Conservation (phyloP, 1,139 yeast species). For the Zygotorulaspora mrakii region DNA sequence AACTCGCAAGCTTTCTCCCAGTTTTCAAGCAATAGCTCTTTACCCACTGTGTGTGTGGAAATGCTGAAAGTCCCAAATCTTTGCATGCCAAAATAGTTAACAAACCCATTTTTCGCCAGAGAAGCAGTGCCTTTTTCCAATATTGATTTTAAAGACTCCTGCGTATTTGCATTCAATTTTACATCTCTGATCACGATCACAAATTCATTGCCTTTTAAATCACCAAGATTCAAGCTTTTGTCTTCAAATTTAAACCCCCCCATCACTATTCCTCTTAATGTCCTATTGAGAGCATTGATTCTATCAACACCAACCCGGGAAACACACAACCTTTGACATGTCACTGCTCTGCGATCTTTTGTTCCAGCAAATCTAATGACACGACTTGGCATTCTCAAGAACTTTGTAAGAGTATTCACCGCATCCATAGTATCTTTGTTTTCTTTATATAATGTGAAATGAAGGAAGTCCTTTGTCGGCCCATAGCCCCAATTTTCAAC, state of each 20-base stretch:
- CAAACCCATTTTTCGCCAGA: conserved; percentile 66
- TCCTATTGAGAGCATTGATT: conserved; percentile 69
- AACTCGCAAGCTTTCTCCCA: conserved; percentile 80
- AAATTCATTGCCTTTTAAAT: conserved; percentile 83
- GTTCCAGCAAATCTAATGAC: conserved; percentile 85
- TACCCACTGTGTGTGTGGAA: conserved; percentile 85
- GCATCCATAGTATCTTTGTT: conserved; percentile 98
- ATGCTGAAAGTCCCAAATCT: conserved; percentile 93
- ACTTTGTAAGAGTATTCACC: conserved; percentile 66
- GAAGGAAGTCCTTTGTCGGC: conserved; percentile 61
- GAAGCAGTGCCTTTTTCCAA: conserved; percentile 55
- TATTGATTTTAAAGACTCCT: conserved; percentile 38
- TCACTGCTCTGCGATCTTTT: conserved; percentile 92
- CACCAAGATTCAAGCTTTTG: conserved; percentile 67
- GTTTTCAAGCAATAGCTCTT: conserved; percentile 61
- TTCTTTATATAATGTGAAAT: conserved; percentile 83
- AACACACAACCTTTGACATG: conserved; percentile 79
- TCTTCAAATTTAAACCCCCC: conserved; percentile 76
- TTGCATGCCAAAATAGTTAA: conserved; percentile 96
- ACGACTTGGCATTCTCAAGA: conserved; percentile 68
- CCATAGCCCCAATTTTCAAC: conserved; percentile 56
- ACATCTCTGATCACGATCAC: conserved; percentile 78
- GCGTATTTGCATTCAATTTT: conserved; percentile 31
- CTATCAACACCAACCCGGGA: conserved; percentile 73
- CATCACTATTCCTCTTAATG: conserved; percentile 65